phyloP scores from a whole-genome alignment of 2,329 filamentous ascomycete species.

The Fusarium sp. region DNA sequence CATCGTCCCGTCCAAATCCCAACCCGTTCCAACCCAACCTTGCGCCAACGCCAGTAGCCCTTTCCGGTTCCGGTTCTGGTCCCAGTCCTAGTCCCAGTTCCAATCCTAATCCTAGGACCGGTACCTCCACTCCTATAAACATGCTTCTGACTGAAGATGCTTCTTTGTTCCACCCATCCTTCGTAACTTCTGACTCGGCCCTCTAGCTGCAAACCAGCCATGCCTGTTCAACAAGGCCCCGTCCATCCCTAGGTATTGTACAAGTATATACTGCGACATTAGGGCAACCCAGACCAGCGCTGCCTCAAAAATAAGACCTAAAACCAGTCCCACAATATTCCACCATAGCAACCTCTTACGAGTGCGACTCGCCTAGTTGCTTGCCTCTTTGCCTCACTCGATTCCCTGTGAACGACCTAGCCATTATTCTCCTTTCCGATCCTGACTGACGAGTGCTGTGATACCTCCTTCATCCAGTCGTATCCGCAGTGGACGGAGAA shows the following conservation, averaged over 20 bases:
- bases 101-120: conserved; percentile 4
- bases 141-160: conserved; percentile 35
- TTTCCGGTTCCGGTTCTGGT: conserved; percentile 8
- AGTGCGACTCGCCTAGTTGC: background rate
- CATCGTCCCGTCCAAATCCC: conserved; percentile 24
- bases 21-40: conserved; percentile 23
- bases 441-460: conserved; percentile 31
- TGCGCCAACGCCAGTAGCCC: conserved; percentile 46
- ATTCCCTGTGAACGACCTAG: background rate
- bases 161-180: conserved; percentile 9
- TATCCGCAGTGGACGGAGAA: conserved; percentile 52
- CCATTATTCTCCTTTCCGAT: conserved; percentile 7
- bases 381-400: background rate
- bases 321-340: conserved; percentile 20
- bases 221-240: conserved; percentile 2
- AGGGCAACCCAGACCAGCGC: conserved; percentile 23
- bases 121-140: conserved; percentile 24
- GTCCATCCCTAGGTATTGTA: conserved; percentile 41
- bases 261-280: conserved; percentile 45
- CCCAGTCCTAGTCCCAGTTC: conserved; percentile 27
- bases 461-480: conserved; percentile 48
- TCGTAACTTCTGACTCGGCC: conserved; percentile 1
- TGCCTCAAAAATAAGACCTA: conserved; percentile 24
- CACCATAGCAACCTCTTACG: conserved; percentile 9
- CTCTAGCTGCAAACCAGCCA: background rate